phyloP scores from a whole-genome alignment of 257 asterid species.

The Ajuga chamaepitys region DNA sequence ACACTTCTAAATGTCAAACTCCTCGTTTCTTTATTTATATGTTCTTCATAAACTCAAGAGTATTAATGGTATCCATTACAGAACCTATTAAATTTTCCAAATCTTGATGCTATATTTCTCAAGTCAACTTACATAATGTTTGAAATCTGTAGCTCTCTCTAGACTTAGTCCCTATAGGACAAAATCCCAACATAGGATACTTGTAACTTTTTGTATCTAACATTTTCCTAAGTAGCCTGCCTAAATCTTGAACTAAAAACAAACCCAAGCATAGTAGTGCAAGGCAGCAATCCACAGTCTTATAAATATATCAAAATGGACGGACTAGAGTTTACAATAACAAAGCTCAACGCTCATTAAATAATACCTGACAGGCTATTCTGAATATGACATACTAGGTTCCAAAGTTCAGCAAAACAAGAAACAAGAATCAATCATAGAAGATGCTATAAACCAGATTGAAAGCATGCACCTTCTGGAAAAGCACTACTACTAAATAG shows the following conservation, averaged over 20 bases:
- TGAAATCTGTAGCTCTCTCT: not conserved
- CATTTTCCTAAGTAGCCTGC: not conserved
- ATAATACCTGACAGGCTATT: conserved; percentile 3
- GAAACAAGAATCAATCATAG: not conserved
- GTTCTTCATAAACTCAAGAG: too few species aligned
- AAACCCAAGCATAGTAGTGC: not conserved
- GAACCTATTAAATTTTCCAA: too few species aligned
- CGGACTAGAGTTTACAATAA: not conserved
- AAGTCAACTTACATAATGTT: not conserved
- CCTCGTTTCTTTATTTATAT: too few species aligned
- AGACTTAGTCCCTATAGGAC: not conserved
- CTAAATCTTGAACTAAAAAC: not conserved
- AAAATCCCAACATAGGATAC: conserved; percentile 4
- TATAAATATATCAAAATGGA: not conserved
- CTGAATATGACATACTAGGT: not conserved
- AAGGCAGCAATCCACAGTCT: too few species aligned
- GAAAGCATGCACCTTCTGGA: not conserved
- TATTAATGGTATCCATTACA: too few species aligned
- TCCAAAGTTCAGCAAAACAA: conserved; percentile 7
- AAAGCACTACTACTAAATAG: not conserved
- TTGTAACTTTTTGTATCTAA: not conserved
- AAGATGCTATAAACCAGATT: conserved; percentile 11
- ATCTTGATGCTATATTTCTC: too few species aligned
- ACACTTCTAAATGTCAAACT: too few species aligned
- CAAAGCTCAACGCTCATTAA: conserved; percentile 10